A percentile compares a stretch with the other conserved stretches of the same genome.
These are phyloP conservation scores for Helotiales sp. DNA, from an alignment of 2,329 filamentous ascomycete species.

Conservation along the genomic window DNA sequence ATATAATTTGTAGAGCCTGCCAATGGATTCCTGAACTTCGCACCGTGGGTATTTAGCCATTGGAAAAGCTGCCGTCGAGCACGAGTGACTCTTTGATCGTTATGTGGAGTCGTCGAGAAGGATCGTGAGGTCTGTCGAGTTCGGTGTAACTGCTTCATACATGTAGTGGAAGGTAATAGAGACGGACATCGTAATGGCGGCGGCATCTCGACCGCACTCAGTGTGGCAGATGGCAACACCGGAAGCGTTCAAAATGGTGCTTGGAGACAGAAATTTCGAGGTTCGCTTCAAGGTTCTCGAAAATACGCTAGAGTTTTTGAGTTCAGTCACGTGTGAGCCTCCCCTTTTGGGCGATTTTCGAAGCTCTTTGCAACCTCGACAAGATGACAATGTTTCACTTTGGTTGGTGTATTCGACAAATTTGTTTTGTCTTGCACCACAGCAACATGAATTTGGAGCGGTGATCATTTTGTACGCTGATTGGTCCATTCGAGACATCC, in stretches of 20 bases:
- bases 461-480: too few relatives aligned
- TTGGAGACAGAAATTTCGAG: neutral
- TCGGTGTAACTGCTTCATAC: slow-evolving; percentile 27
- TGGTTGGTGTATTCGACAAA: too few relatives aligned
- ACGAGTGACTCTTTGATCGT: slow-evolving; percentile 28
- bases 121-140: slow-evolving; percentile 26
- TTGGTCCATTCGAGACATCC: too few relatives aligned
- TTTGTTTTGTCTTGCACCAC: too few relatives aligned
- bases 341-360: neutral
- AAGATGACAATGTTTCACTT: too few relatives aligned
- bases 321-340: neutral
- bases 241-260: slow-evolving; percentile 11
- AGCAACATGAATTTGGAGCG: too few relatives aligned
- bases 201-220: slow-evolving; percentile 30
- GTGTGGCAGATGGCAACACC: slow-evolving; percentile 9
- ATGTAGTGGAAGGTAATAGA: slow-evolving; percentile 21
- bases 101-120: slow-evolving; percentile 34
- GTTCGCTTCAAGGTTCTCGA: neutral
- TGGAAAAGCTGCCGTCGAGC: slow-evolving; percentile 30
- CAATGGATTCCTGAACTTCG: slow-evolving; percentile 30
- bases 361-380: too few relatives aligned
- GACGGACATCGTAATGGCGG: slow-evolving; percentile 29
- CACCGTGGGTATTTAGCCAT: slow-evolving; percentile 33
- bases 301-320: neutral
- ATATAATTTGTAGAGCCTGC: slow-evolving; percentile 35